Base-by-base conservation (phyloP, 164 flowering plant genomes). In the Malania oleifera region DNA sequence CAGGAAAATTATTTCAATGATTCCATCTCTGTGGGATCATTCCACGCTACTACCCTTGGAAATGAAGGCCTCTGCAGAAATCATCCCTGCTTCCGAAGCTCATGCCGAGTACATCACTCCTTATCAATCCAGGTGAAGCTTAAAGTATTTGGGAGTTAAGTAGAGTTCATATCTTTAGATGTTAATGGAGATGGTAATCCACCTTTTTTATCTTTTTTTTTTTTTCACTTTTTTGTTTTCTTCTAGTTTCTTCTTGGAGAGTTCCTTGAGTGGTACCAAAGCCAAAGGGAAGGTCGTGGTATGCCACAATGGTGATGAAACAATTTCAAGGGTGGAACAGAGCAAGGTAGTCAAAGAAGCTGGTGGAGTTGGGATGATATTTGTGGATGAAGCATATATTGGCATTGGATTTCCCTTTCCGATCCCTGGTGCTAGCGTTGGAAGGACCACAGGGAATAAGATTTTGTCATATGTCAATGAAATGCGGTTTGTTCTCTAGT, bases 321-420 rank as follows among this genome's bases (percentile, higher is more conserved):
- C 73, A 13, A 86, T 83, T 54, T 83, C 96, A 18, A 88, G 80
- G 77, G 65, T 77, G 38, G 81, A 63, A 41, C 83, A 88, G 77
- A 78, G 89, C 41, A 27, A 48, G 24, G 77, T 80, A 35, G 96
- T 88, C 41, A 85, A 77, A 78, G 71, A 73, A 37, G 96, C 86
- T 56, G 96, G 96, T 43, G 96, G 87, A 51, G 80, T 80, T 61
- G 96, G 96, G 57, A 85, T 88, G 96, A 68, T 88, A 59, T 79
- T 88, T 13, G 69, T 85, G 29, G 89, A 88, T 67, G 91, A 82
- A 55, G 62, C 58, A 51, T 89, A 82, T 60, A 77, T 75, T 54
- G 87, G 79, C 70, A 72, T 87, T 28, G 95, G 84, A 11, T 73
- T 87, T 54, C 91, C 91, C 26, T 87, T 87, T 59, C 70, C 59